Base-by-base conservation (phyloP, 2,329 filamentous ascomycete species). In the Colletotrichum higginsianum region DNA sequence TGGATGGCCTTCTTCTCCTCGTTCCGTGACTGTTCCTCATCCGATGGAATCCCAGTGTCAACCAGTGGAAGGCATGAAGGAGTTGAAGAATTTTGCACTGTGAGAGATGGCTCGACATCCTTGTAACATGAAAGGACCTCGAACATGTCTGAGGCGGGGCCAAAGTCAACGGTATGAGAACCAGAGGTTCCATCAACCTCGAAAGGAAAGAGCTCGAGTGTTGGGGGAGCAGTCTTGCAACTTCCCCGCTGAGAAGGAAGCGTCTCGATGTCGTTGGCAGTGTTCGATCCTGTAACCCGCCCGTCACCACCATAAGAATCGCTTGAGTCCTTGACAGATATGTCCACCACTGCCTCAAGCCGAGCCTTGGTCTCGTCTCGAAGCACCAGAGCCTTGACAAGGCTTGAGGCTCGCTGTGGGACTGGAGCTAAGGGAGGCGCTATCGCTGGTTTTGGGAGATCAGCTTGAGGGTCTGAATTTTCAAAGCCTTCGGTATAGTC, bases 401-500 rank as follows among this genome's bases (percentile, higher is more conserved):
- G 72, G 44, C 73, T 74, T 16, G 74, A 75, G n/a, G 72, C 69
- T 60, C 78, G 75, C 44, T 75, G 74, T 5, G 77, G 78, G 44
- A 79, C 77, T 4, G 82, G 82, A 7, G 78, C 80, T 12, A 82
- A 65, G 18, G 81, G 77, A 21, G 75, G 64, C n/a, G 64, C 64
- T 15, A 71, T 23, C 26, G 61, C 73, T 21, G 35, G 26, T 8
- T n/a, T 21, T 18, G 11, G 35, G 12, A 15, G 11, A 47, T 26
- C 18, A 60, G 30, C 60, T 8, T 61, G 75, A 40, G 76, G 69
- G 23, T 72, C 67, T 21, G 76, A 77, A 55, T 76, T 79, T 21
- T 87, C 84, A 62, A 88, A 88, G 3, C 82, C 84, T 73, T 88
- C 87, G 21, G 82, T 85, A 75, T 88, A 88, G 75, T 89, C 87